Evolutionary conservation across 2,329 filamentous ascomycete species (phyloP).

Genomic region (Clarireedia homoeocarpa): DNA sequence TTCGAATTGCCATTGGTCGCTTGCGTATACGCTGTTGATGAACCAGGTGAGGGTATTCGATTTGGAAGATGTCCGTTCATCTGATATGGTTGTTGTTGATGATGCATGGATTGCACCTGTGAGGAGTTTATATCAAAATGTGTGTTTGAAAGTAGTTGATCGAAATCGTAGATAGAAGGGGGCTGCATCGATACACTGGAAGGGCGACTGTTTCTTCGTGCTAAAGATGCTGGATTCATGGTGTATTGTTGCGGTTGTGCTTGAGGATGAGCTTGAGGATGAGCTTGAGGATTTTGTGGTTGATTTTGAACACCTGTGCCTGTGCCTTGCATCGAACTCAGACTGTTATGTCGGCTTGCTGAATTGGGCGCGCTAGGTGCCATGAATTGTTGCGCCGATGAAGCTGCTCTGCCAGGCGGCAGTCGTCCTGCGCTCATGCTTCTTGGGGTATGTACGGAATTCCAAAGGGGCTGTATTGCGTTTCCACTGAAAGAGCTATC

Average conservation of each 20-base stretch:
- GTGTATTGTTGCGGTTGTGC: slow-evolving; percentile 1
- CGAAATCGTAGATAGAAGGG: slow-evolving; percentile 20
- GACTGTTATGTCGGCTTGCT: slow-evolving; percentile 15
- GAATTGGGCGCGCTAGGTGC: slow-evolving; percentile 16
- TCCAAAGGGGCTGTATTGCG: slow-evolving; percentile 21
- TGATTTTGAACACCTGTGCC: slow-evolving; percentile 11
- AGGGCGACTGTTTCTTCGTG: slow-evolving; percentile 12
- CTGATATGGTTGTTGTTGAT: neutral
- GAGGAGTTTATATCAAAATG: neutral
- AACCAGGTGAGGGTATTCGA: slow-evolving; percentile 10
- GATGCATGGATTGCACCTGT: neutral
- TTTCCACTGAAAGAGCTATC: slow-evolving; percentile 21
- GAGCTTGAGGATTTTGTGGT: neutral
- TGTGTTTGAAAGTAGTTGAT: slow-evolving; percentile 5
- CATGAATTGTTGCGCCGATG: slow-evolving; percentile 20
- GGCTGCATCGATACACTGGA: slow-evolving; percentile 13
- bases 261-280: neutral
- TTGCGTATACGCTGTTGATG: slow-evolving; percentile 1
- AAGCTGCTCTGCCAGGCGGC: slow-evolving; percentile 9
- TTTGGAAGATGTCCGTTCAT: slow-evolving; percentile 4
- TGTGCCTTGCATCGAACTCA: slow-evolving; percentile 9
- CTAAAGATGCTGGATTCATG: slow-evolving; percentile 12
- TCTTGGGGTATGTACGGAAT: slow-evolving; percentile 14
- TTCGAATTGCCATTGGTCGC: slow-evolving; percentile 13
- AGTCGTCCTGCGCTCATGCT: slow-evolving; percentile 10